Conservation (phyloP, 1,284 basidiomycete species). For the Trichosporon faecale region DNA sequence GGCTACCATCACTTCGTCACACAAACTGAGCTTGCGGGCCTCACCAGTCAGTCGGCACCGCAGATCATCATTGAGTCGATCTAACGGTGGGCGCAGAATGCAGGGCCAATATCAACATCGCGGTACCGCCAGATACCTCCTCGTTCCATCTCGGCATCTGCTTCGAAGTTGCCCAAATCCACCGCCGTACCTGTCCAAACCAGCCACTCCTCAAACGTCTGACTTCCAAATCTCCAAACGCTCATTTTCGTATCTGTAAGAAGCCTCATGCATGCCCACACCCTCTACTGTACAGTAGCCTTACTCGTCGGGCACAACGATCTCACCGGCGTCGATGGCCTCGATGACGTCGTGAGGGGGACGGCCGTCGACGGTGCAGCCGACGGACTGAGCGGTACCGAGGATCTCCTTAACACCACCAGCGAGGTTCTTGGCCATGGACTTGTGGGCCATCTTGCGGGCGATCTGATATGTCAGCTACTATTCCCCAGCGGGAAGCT, state of each 20-base stretch:
- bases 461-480: slow-evolving; percentile 41
- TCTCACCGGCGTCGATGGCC: slow-evolving; percentile 89
- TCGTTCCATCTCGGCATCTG: no score
- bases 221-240: background rate
- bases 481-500: background rate
- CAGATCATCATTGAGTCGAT: no score
- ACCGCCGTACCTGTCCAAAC: background rate
- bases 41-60: no score
- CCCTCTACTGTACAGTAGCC: slow-evolving; percentile 27
- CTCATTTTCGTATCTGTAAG: slow-evolving; percentile 2
- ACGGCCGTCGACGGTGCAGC: slow-evolving; percentile 93
- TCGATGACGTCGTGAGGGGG: slow-evolving; percentile 95
- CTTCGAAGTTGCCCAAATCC: no score
- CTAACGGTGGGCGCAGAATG: no score
- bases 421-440: slow-evolving; percentile 85
- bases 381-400: slow-evolving; percentile 86
- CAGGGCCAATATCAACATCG: no score
- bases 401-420: slow-evolving; percentile 92
- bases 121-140: no score
- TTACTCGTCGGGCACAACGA: slow-evolving; percentile 92
- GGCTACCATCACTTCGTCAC: no score
- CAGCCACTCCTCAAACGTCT: background rate
- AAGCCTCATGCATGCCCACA: slow-evolving; percentile 31
- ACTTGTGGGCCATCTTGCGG: slow-evolving; percentile 94
- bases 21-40: no score